Conservation (phyloP, 768 basidiomycete genomes). For the Phanerodontia chrysosporium region DNA sequence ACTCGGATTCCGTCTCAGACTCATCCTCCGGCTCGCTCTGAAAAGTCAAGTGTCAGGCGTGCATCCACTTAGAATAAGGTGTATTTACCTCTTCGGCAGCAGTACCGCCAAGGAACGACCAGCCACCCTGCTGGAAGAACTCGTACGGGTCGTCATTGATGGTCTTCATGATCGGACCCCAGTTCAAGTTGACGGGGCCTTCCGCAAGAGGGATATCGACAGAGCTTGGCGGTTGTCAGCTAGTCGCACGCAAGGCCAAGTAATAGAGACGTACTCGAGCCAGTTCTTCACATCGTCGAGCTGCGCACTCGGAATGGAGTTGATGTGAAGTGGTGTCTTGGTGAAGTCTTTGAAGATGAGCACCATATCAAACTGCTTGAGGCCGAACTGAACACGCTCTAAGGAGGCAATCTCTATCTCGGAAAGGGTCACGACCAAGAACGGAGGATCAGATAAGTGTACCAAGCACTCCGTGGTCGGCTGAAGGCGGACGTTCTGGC, state of each 20-base stretch:
- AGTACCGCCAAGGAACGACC: slow-evolving; percentile 81
- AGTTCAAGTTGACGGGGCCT: slow-evolving; percentile 95
- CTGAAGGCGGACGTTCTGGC: slow-evolving; percentile 90
- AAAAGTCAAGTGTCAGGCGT: slow-evolving; percentile 16
- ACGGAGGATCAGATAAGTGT: slow-evolving; percentile 91
- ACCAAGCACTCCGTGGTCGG: slow-evolving; percentile 97
- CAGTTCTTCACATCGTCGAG: slow-evolving; percentile 99
- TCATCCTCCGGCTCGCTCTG: slow-evolving; percentile 61
- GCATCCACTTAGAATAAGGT: neutral
- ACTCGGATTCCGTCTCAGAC: slow-evolving; percentile 66
- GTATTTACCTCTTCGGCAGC: slow-evolving; percentile 54
- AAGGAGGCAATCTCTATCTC: slow-evolving; percentile 97
- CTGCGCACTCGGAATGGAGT: slow-evolving; percentile 86
- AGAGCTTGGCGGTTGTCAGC: slow-evolving; percentile 51
- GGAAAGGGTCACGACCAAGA: slow-evolving; percentile 88
- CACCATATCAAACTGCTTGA: slow-evolving; percentile 98
- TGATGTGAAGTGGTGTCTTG: slow-evolving; percentile 88
- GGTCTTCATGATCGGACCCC: slow-evolving; percentile 98
- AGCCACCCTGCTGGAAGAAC: slow-evolving; percentile 96
- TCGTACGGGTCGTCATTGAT: slow-evolving; percentile 93
- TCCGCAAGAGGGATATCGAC: slow-evolving; percentile 96
- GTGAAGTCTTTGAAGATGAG: slow-evolving; percentile 96
- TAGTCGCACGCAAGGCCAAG: slow-evolving; percentile 1
- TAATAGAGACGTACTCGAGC: slow-evolving; percentile 72
- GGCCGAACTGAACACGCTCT: slow-evolving; percentile 92